A percentile compares a stretch with the other conserved stretches of the same genome.
Conservation (phyloP, 768 basidiomycete species). For the Suillus americanus region DNA sequence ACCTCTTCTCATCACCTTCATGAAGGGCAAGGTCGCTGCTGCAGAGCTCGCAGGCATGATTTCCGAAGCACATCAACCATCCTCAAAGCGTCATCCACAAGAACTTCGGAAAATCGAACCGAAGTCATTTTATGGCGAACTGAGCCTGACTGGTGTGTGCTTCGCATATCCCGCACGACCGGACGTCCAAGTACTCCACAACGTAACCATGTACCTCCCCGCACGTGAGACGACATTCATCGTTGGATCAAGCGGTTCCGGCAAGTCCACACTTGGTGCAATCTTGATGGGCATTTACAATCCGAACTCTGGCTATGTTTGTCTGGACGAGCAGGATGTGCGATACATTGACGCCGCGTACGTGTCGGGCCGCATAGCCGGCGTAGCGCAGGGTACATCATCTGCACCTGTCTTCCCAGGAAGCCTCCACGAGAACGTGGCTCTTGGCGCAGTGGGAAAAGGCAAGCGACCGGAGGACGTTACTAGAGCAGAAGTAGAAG, state of each 20-base stretch:
- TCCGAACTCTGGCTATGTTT: constrained; percentile 61
- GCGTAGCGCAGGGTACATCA: constrained; percentile 78
- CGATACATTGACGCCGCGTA: constrained; percentile 70
- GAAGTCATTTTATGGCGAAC: constrained; percentile 64
- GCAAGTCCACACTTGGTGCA: constrained; percentile 71
- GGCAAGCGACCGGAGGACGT: constrained; percentile 47
- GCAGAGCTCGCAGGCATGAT: constrained; percentile 27
- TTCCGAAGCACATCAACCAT: constrained; percentile 7
- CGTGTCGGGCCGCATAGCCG: constrained; percentile 67
- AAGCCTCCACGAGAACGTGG: constrained; percentile 83
- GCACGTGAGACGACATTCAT: constrained; percentile 76
- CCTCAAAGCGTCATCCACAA: constrained; percentile 12
- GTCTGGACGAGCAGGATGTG: constrained; percentile 82
- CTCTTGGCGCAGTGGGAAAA: constrained; percentile 64
- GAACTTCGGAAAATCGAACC: constrained; percentile 68
- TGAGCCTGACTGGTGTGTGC: constrained; percentile 55
- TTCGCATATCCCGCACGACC: constrained; percentile 79
- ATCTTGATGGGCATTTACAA: constrained; percentile 73
- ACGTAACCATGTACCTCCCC: constrained; percentile 68
- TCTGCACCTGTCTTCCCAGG: constrained; percentile 62
- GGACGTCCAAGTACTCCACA: constrained; percentile 52
- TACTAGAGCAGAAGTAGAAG: constrained; percentile 67
- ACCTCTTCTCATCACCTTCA: constrained; percentile 71
- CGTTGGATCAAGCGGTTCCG: constrained; percentile 76
- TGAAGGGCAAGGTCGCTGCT: constrained; percentile 56